Evolutionary conservation across 2,329 filamentous ascomycete species (phyloP).

Genomic region (Phoma herbarum): DNA sequence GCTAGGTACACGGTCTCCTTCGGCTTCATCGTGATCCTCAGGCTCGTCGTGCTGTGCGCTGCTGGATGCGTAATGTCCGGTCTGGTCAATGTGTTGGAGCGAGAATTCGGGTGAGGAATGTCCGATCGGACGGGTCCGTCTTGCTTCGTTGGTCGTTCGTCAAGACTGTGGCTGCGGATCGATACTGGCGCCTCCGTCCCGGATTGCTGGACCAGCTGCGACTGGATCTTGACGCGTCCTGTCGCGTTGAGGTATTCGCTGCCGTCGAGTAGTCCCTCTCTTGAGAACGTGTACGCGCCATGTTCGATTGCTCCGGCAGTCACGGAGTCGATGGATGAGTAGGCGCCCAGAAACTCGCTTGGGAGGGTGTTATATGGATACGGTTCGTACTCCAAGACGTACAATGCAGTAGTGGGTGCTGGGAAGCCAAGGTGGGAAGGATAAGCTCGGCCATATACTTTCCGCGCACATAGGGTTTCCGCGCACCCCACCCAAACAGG

Average conservation of each 20-base stretch:
- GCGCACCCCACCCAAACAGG: no score
- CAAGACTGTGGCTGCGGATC: slow-evolving; percentile 14
- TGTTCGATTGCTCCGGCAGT: slow-evolving; percentile 30
- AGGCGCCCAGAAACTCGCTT: slow-evolving; percentile 33
- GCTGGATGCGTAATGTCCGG: slow-evolving; percentile 24
- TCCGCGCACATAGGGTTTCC: no score
- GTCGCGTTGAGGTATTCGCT: slow-evolving; percentile 33
- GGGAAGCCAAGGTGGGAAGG: slow-evolving; percentile 3
- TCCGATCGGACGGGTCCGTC: slow-evolving; percentile 28
- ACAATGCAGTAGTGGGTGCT: slow-evolving; percentile 6
- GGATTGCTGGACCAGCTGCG: slow-evolving; percentile 21
- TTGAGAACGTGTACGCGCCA: slow-evolving; percentile 37
- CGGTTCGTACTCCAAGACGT: slow-evolving; percentile 33
- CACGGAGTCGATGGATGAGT: slow-evolving; percentile 32
- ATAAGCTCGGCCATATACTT: no score
- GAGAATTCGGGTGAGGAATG: slow-evolving; percentile 34
- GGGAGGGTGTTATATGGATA: slow-evolving; percentile 34
- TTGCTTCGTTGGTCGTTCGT: slow-evolving; percentile 10
- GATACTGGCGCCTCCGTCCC: slow-evolving; percentile 24
- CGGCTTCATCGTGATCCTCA: not conserved
- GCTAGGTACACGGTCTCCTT: slow-evolving; percentile 28
- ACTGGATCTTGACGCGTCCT: slow-evolving; percentile 36
- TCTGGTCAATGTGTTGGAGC: slow-evolving; percentile 11
- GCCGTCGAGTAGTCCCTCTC: slow-evolving; percentile 34
- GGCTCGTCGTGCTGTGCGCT: slow-evolving; percentile 10